phyloP scores from a whole-genome alignment of 768 basidiomycete species.

The Strobilomyces echinocephalus region DNA sequence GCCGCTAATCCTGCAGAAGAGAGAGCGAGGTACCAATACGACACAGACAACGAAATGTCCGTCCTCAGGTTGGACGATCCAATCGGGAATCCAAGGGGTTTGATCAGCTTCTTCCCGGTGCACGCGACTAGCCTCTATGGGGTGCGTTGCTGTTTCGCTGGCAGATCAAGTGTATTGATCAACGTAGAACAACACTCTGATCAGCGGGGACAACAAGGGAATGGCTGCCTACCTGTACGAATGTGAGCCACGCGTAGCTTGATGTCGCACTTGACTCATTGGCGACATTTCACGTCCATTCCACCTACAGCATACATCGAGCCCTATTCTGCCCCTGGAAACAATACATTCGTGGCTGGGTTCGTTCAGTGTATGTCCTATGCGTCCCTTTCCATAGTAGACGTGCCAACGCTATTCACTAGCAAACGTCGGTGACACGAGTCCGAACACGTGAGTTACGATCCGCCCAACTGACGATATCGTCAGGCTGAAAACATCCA shows the following conservation, averaged over 20 bases:
- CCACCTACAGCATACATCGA: conserved; percentile 49
- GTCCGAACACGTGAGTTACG: conserved; percentile 65
- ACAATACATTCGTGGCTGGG: conserved; percentile 65
- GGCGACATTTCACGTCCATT: no score
- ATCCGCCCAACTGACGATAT: not conserved
- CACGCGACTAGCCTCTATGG: conserved; percentile 79
- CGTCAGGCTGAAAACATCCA: conserved; percentile 24
- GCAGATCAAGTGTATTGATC: not conserved
- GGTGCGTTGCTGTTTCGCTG: conserved; percentile 32
- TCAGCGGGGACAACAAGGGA: conserved; percentile 80
- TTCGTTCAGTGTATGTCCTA: conserved; percentile 60
- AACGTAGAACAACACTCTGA: conserved; percentile 71
- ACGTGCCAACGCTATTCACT: not conserved
- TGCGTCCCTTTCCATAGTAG: not conserved
- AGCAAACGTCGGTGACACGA: conserved; percentile 82
- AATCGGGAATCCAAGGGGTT: conserved; percentile 54
- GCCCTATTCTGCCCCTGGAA: conserved; percentile 63
- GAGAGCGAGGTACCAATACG: conserved; percentile 58
- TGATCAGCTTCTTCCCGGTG: conserved; percentile 72
- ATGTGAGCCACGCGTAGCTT: conserved; percentile 35
- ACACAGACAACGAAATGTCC: conserved; percentile 73
- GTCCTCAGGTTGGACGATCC: conserved; percentile 61
- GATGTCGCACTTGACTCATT: not conserved
- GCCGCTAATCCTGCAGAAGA: conserved; percentile 70
- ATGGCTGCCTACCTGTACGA: conserved; percentile 82